Conservation (phyloP, 805 yeast genomes). For the Kluyveromyces dobzhanskii region DNA sequence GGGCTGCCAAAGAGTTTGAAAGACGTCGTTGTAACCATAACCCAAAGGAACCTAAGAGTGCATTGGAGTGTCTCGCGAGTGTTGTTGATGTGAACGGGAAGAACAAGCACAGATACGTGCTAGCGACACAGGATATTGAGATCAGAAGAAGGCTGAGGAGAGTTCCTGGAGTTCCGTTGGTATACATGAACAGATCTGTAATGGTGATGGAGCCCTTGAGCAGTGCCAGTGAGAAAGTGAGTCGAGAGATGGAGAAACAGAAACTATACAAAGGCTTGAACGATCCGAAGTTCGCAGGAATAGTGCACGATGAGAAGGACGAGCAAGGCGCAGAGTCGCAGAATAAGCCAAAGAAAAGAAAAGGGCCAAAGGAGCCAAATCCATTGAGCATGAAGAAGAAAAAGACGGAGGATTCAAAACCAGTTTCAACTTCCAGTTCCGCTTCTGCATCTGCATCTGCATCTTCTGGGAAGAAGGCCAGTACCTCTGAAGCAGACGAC, state of each 20-base stretch:
- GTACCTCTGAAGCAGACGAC: no score
- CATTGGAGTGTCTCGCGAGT: slow-evolving; percentile 67
- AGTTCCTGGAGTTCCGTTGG: slow-evolving; percentile 83
- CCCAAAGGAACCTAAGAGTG: slow-evolving; percentile 50
- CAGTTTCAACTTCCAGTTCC: not conserved
- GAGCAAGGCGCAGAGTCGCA: slow-evolving; percentile 6
- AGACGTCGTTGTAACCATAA: slow-evolving; percentile 89
- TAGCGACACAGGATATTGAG: slow-evolving; percentile 73
- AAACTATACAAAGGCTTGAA: slow-evolving; percentile 79
- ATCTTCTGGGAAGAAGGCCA: no score
- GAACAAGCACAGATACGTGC: slow-evolving; percentile 85
- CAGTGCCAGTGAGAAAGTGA: slow-evolving; percentile 49
- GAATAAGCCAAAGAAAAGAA: slow-evolving; percentile 38
- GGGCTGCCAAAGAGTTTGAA: slow-evolving; percentile 73
- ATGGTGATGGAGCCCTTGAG: slow-evolving; percentile 95
- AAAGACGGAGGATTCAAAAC: slow-evolving; percentile 23
- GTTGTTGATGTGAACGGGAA: slow-evolving; percentile 62
- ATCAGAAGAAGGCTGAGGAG: slow-evolving; percentile 61
- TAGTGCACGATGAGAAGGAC: slow-evolving; percentile 21
- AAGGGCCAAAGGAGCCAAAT: slow-evolving; percentile 77
- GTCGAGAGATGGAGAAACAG: slow-evolving; percentile 45
- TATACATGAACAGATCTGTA: slow-evolving; percentile 83
- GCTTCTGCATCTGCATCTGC: not conserved
- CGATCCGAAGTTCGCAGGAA: slow-evolving; percentile 44
- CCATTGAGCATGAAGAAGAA: slow-evolving; percentile 85